Conservation (phyloP, 2,329 filamentous ascomycete species). For the Dothiorella sarmentorum region DNA sequence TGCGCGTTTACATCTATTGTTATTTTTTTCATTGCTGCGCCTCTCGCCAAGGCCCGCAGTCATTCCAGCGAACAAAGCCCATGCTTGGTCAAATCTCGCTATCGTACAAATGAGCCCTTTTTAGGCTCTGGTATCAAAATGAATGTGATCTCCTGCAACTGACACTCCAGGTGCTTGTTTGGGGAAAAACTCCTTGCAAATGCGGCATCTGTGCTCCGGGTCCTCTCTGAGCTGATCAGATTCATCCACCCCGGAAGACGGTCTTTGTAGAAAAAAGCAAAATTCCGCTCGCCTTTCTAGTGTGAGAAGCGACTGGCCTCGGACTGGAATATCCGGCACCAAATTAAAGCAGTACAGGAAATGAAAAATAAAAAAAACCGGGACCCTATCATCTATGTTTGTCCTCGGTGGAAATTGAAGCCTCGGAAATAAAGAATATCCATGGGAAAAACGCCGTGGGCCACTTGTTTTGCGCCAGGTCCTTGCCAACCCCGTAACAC, state of each 20-base stretch:
- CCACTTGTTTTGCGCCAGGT: conserved; percentile 4
- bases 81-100: conserved; percentile 1
- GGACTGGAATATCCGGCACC: background rate
- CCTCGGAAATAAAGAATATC: background rate
- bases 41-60: background rate
- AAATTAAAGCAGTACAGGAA: too few species aligned
- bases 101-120: conserved; percentile 15
- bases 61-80: conserved; percentile 3
- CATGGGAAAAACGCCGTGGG: conserved; percentile 2
- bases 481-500: conserved; percentile 17
- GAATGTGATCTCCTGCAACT: conserved; percentile 8
- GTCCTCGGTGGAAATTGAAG: background rate
- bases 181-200: conserved; percentile 13
- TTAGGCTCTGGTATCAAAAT: conserved; percentile 14
- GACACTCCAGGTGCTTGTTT: conserved; percentile 8
- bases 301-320: conserved; percentile 1
- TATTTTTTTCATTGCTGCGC: conserved; percentile 2
- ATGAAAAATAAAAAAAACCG: conserved; percentile 6
- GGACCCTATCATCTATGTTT: conserved; percentile 1
- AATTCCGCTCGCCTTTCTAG: conserved; percentile 14
- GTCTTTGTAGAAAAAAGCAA: conserved; percentile 9
- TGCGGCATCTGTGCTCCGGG: conserved; percentile 11
- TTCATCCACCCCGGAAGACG: background rate
- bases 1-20: conserved; percentile 1
- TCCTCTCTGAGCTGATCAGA: background rate